These are phyloP conservation scores for Trichophyton mentagrophytes DNA, from an alignment of 2,329 filamentous ascomycete genomes.

Conservation along the genomic window DNA sequence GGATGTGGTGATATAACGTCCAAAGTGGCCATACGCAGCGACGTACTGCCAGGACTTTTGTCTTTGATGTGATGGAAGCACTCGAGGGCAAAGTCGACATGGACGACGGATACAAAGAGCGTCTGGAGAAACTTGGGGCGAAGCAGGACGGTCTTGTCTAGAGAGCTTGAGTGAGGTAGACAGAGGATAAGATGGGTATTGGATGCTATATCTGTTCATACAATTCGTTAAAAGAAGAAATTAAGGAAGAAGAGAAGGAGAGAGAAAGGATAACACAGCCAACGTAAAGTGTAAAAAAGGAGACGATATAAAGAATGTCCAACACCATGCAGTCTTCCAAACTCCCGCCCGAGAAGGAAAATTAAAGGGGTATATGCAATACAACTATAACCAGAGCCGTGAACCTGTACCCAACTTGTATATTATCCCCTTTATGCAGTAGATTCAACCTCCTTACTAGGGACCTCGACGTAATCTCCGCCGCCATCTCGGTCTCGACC, in stretches of 20 bases:
- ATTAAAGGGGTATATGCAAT: background rate
- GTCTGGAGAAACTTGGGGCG: background rate
- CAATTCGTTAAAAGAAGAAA: background rate
- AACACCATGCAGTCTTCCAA: background rate
- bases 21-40: conserved; percentile 15
- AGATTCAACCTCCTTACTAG: conserved; percentile 31
- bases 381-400: conserved; percentile 41
- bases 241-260: background rate
- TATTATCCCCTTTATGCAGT: background rate
- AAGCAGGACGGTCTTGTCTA: conserved; percentile 1
- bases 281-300: background rate
- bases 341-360: conserved; percentile 2
- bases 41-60: conserved; percentile 20
- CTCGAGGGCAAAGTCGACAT: conserved; percentile 13
- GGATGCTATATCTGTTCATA: background rate
- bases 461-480: conserved; percentile 52
- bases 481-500: conserved; percentile 18
- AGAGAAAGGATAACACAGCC: background rate
- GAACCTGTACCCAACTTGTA: conserved; percentile 12
- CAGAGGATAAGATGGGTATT: background rate
- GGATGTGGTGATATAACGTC: conserved; percentile 12
- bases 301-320: background rate
- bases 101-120: conserved; percentile 6
- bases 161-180: background rate
- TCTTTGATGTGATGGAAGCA: conserved; percentile 17